Evolutionary conservation across 805 yeast species (phyloP).

Genomic region (Kodamaea kakaduensis): DNA sequence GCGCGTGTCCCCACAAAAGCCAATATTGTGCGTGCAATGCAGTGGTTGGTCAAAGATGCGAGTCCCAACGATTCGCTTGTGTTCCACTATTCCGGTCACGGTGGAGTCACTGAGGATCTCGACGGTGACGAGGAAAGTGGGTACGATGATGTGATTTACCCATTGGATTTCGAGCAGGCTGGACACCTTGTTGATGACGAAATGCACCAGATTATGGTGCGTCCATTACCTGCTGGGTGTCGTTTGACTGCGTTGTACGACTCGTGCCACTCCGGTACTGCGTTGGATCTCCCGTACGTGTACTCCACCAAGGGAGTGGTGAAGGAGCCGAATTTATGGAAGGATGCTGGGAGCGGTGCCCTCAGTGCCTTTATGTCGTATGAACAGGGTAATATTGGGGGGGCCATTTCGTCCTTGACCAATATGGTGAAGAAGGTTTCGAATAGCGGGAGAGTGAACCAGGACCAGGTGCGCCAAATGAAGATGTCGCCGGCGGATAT

Average conservation of each 20-base stretch:
- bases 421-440: constrained; percentile 33
- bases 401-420: constrained; percentile 34
- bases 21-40: constrained; percentile 37
- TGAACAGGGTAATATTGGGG: constrained; percentile 34
- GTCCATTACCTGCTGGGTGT: constrained; percentile 34
- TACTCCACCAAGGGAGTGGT: constrained; percentile 39
- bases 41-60: constrained; percentile 37
- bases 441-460: constrained; percentile 14
- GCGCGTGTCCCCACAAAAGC: constrained; percentile 32
- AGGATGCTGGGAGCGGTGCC: constrained; percentile 36
- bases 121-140: constrained; percentile 40
- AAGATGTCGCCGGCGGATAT: constrained; percentile 39
- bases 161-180: constrained; percentile 30
- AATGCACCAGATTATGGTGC: constrained; percentile 39
- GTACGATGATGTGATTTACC: constrained; percentile 34
- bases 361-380: constrained; percentile 29
- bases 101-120: constrained; percentile 32
- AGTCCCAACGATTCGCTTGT: constrained; percentile 37
- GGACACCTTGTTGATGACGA: constrained; percentile 37
- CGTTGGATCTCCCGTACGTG: constrained; percentile 37
- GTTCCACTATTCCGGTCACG: constrained; percentile 40
- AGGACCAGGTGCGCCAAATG: constrained; percentile 23
- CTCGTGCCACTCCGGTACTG: constrained; percentile 40
- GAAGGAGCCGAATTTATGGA: constrained; percentile 35
- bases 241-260: constrained; percentile 37